A percentile compares a stretch with the other conserved stretches of the same genome.
Conservation (phyloP, 2,329 filamentous ascomycete species). For the Fusarium domesticum region DNA sequence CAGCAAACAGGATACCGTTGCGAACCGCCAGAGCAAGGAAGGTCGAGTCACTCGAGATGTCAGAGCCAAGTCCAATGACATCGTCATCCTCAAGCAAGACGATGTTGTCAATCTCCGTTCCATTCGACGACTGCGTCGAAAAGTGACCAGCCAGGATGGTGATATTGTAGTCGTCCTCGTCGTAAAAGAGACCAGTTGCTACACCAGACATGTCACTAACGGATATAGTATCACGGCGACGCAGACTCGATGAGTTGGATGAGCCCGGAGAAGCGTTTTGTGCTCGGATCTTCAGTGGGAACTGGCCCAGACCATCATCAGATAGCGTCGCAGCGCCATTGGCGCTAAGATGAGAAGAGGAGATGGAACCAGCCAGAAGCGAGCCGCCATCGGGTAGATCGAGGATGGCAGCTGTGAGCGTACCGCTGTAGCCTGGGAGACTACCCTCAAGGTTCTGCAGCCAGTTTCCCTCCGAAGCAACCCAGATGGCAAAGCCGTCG, state of each 20-base stretch:
- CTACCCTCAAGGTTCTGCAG: slow-evolving; percentile 70
- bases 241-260: slow-evolving; percentile 36
- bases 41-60: slow-evolving; percentile 67
- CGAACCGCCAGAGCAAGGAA: slow-evolving; percentile 69
- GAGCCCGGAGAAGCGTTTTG: slow-evolving; percentile 11
- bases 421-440: slow-evolving; percentile 66
- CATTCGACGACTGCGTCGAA: slow-evolving; percentile 64
- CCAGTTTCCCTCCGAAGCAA: slow-evolving; percentile 83
- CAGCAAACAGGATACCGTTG: slow-evolving; percentile 71
- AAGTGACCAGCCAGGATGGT: slow-evolving; percentile 91
- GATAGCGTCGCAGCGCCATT: slow-evolving; percentile 69
- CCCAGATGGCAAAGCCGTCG: slow-evolving; percentile 85
- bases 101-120: slow-evolving; percentile 73
- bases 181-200: slow-evolving; percentile 76
- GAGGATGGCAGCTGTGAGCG: slow-evolving; percentile 67
- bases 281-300: slow-evolving; percentile 55
- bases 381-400: slow-evolving; percentile 60
- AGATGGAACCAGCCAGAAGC: slow-evolving; percentile 80
- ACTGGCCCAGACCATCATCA: slow-evolving; percentile 48
- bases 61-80: slow-evolving; percentile 66
- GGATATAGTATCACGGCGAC: slow-evolving; percentile 46
- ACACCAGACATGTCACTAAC: slow-evolving; percentile 59
- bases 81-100: slow-evolving; percentile 77
- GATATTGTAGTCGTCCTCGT: slow-evolving; percentile 66
- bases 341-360: slow-evolving; percentile 69